Evolutionary conservation across 2,329 filamentous ascomycete species (phyloP).

Genomic region (Pseudocercospora pini-densiflorae): DNA sequence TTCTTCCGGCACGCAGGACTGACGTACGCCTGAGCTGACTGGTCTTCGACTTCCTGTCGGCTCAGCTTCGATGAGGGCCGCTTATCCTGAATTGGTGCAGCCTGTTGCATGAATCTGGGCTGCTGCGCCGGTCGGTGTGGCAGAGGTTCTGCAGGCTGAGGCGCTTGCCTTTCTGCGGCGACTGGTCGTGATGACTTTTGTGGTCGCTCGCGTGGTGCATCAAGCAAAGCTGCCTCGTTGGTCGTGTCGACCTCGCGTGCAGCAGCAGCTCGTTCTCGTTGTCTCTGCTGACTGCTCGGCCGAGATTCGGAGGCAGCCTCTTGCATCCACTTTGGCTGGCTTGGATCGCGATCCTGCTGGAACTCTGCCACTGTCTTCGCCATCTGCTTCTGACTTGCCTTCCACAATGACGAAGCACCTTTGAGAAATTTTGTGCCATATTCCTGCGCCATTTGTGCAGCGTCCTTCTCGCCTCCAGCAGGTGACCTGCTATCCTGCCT

Average conservation of each 20-base stretch:
- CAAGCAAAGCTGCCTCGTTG: constrained; percentile 75
- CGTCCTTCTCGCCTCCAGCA: constrained; percentile 65
- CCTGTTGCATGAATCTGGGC: constrained; percentile 45
- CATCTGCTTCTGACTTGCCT: constrained; percentile 88
- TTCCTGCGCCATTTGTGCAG: constrained; percentile 79
- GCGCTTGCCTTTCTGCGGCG: constrained; percentile 28
- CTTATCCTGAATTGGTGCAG: constrained; percentile 43
- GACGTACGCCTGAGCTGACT: constrained; percentile 81
- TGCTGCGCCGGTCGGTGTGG: constrained; percentile 46
- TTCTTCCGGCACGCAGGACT: constrained; percentile 84
- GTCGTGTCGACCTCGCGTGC: constrained; percentile 41
- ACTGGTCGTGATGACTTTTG: constrained; percentile 42
- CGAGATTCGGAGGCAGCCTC: constrained; percentile 55
- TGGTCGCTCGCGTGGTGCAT: constrained; percentile 64
- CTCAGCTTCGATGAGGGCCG: constrained; percentile 65
- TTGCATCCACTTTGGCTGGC: constrained; percentile 94
- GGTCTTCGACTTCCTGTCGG: constrained; percentile 75
- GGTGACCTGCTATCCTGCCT: constrained; percentile 61
- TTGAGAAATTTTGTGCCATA: constrained; percentile 87
- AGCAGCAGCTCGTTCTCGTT: constrained; percentile 29
- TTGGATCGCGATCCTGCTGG: constrained; percentile 73
- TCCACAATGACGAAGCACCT: constrained; percentile 94
- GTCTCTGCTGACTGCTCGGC: constrained; percentile 33
- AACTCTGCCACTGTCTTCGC: constrained; percentile 92
- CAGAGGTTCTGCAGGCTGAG: constrained; percentile 35